Evolutionary conservation across 2,329 filamentous ascomycete species (phyloP).

Genomic region (Tolypocladium nubicola): DNA sequence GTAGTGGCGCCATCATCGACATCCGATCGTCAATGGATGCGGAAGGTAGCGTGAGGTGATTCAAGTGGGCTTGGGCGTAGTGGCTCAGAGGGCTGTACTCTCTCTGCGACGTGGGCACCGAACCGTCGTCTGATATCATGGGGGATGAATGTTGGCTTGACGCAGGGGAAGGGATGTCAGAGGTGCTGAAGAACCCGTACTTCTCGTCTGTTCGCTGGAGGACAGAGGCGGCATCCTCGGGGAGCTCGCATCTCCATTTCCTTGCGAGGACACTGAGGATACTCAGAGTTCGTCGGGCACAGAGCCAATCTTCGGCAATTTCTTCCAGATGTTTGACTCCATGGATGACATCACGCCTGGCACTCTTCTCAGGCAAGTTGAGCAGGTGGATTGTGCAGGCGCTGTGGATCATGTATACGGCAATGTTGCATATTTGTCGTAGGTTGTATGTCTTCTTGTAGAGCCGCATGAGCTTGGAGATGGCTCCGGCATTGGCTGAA

Average conservation of each 20-base stretch:
- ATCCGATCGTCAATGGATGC: neutral
- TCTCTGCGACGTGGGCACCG: slow-evolving; percentile 10
- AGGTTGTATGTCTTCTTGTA: slow-evolving; percentile 90
- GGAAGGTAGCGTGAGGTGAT: slow-evolving; percentile 5
- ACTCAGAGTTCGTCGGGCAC: slow-evolving; percentile 71
- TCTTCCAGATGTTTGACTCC: slow-evolving; percentile 88
- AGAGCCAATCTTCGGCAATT: slow-evolving; percentile 90
- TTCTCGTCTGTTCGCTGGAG: slow-evolving; percentile 70
- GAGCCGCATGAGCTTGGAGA: slow-evolving; percentile 86
- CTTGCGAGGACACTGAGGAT: slow-evolving; percentile 76
- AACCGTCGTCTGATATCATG: slow-evolving; percentile 14
- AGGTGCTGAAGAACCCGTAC: slow-evolving; percentile 61
- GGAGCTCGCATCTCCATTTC: slow-evolving; percentile 85
- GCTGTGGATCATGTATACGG: slow-evolving; percentile 89
- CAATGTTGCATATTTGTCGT: slow-evolving; percentile 91
- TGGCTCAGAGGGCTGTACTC: slow-evolving; percentile 25
- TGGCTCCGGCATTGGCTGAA: slow-evolving; percentile 76
- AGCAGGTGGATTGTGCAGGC: slow-evolving; percentile 91
- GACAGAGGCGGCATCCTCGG: slow-evolving; percentile 68
- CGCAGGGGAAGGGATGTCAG: slow-evolving; percentile 47
- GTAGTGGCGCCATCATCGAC: slow-evolving; percentile 5
- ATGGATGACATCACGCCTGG: slow-evolving; percentile 79
- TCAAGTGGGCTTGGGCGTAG: slow-evolving; percentile 16
- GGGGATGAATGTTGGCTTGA: slow-evolving; percentile 22
- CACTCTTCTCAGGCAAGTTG: slow-evolving; percentile 86